Evolutionary conservation across 345 rosid species (phyloP).

Genomic region (Boechera retrofracta): DNA sequence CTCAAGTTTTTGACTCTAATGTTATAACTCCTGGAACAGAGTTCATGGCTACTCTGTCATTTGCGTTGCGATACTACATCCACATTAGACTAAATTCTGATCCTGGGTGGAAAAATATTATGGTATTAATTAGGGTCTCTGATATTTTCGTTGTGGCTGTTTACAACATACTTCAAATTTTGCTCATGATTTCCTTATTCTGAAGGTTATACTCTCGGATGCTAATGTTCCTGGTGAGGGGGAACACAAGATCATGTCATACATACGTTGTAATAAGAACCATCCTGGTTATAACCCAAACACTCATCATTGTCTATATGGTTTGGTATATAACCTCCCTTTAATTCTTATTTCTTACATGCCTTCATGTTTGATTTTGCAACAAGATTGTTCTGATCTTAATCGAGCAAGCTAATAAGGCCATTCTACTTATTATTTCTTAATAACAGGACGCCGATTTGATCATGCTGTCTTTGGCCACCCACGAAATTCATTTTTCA

Average conservation of each 20-base stretch:
- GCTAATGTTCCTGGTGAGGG: slow-evolving; percentile 99
- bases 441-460: slow-evolving; percentile 87
- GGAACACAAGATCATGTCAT: slow-evolving; percentile 95
- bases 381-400: slow-evolving; percentile 17
- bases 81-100: slow-evolving; percentile 84
- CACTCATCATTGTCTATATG: slow-evolving; percentile 89
- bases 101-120: slow-evolving; percentile 93
- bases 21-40: slow-evolving; percentile 96
- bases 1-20: slow-evolving; percentile 82
- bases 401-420: slow-evolving; percentile 1
- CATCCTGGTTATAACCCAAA: slow-evolving; percentile 91
- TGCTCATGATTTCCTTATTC: slow-evolving; percentile 40
- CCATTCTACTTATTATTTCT: background rate
- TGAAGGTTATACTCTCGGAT: slow-evolving; percentile 96
- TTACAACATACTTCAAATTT: slow-evolving; percentile 18
- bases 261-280: slow-evolving; percentile 85
- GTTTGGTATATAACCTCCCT: slow-evolving; percentile 76
- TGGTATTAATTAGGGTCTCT: slow-evolving; percentile 54
- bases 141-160: slow-evolving; percentile 1
- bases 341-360: slow-evolving; percentile 16
- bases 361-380: slow-evolving; percentile 22
- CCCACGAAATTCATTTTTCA: slow-evolving; percentile 93
- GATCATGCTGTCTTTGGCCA: slow-evolving; percentile 95
- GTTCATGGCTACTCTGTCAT: slow-evolving; percentile 85
- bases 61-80: slow-evolving; percentile 85